Evolutionary conservation across 306 rosid genomes (phyloP).

Genomic region (Rubus idaeus): DNA sequence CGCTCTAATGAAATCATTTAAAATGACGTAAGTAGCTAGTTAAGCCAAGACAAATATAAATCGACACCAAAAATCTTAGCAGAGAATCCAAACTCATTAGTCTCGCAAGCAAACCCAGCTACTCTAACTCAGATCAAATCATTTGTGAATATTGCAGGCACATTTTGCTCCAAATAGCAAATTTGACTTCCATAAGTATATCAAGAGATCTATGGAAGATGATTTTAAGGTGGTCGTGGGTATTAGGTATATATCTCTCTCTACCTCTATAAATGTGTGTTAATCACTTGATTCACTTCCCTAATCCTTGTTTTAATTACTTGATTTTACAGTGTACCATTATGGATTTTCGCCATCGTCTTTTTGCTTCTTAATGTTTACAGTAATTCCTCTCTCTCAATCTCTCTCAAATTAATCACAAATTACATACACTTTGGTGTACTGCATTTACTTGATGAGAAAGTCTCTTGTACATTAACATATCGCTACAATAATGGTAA

Average conservation of each 20-base stretch:
- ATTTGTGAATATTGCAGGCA: conserved; percentile 39
- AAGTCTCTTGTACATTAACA: too few relatives aligned
- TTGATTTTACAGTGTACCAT: conserved; percentile 47
- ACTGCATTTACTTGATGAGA: too few relatives aligned
- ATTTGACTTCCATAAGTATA: conserved; percentile 70
- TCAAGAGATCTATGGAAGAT: conserved; percentile 74
- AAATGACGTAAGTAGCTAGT: neutral
- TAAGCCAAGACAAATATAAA: neutral
- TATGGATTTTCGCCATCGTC: conserved; percentile 56
- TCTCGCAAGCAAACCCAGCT: too few relatives aligned
- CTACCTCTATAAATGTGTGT: too few relatives aligned
- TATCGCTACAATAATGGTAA: too few relatives aligned
- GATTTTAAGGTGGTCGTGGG: conserved; percentile 74
- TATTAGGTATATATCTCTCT: conserved; percentile 42
- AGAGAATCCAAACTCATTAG: neutral
- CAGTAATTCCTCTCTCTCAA: conserved; percentile 33
- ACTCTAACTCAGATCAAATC: neutral
- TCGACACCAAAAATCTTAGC: neutral
- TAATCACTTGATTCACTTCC: too few relatives aligned
- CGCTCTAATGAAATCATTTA: neutral
- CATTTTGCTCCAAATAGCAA: conserved; percentile 59
- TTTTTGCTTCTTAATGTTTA: conserved; percentile 59
- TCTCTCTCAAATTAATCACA: too few relatives aligned
- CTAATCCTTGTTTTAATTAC: neutral
- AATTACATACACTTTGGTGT: too few relatives aligned